Conservation (phyloP, 2,329 filamentous ascomycete species). For the Botryotinia globosa region DNA sequence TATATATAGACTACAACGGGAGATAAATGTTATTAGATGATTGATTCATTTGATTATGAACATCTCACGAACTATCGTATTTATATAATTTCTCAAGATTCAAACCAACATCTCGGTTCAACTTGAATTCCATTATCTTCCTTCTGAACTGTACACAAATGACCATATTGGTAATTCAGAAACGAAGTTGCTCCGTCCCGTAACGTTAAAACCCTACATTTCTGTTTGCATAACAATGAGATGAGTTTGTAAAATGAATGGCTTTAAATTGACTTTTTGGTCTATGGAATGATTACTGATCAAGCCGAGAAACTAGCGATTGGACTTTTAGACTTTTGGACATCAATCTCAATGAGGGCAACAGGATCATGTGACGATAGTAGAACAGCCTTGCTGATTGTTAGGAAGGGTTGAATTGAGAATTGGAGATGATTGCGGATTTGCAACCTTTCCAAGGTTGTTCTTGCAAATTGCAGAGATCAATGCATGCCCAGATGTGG, state of each 20-base stretch:
- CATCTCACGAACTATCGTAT: neutral
- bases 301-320: neutral
- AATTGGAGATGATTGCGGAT: neutral
- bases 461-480: neutral
- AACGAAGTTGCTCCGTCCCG: neutral
- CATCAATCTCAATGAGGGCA: neutral
- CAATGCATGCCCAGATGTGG: neutral
- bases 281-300: neutral
- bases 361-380: neutral
- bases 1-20: neutral
- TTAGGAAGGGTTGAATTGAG: neutral
- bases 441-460: neutral
- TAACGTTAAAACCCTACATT: neutral
- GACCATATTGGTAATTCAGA: neutral
- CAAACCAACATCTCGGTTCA: neutral
- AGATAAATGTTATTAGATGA: neutral
- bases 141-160: neutral
- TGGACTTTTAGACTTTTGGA: neutral
- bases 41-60: slow-evolving; percentile 5
- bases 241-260: neutral
- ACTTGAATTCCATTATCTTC: neutral
- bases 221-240: neutral
- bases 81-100: neutral
- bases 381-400: neutral
- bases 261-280: neutral